Percentiles rank a stretch among this genome's conserved stretches.
phyloP scores from a whole-genome alignment of 139 green algal species.

The Haematococcus sp. region DNA sequence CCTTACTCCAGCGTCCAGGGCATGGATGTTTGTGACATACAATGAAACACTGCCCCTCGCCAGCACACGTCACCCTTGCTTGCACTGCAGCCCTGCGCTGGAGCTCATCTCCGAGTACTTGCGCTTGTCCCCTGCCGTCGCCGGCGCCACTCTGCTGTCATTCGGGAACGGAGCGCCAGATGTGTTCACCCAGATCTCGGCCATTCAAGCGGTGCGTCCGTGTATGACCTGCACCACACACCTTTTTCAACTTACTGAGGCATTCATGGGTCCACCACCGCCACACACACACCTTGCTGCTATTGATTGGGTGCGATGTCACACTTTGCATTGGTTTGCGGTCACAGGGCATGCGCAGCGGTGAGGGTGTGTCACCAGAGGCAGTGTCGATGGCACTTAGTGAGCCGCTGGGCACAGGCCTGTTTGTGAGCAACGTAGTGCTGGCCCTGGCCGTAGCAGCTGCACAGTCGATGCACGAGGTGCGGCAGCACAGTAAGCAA shows the following conservation, averaged over 20 bases:
- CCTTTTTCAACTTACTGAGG: too few species aligned
- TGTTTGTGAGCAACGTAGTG: slow-evolving; percentile 60
- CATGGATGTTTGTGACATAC: too few species aligned
- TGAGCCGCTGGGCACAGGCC: slow-evolving; percentile 56
- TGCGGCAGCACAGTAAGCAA: background rate
- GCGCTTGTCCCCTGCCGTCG: slow-evolving; percentile 48
- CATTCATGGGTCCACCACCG: too few species aligned
- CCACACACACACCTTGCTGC: too few species aligned
- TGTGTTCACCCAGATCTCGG: slow-evolving; percentile 64
- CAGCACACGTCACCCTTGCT: slow-evolving; percentile 1
- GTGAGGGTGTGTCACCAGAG: background rate
- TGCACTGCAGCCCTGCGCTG: slow-evolving; percentile 36
- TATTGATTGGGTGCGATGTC: too few species aligned
- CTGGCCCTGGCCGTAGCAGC: slow-evolving; percentile 17
- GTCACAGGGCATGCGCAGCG: slow-evolving; percentile 2
- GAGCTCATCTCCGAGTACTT: slow-evolving; percentile 56
- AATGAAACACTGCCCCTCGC: too few species aligned
- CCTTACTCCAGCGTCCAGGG: too few species aligned
- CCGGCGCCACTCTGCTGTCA: slow-evolving; percentile 61
- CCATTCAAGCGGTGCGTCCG: slow-evolving; percentile 11
- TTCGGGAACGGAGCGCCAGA: slow-evolving; percentile 71
- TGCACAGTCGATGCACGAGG: background rate
- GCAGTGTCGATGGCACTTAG: slow-evolving; percentile 49
- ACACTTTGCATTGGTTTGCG: too few species aligned
- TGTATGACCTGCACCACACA: background rate